A percentile compares a stretch with the other conserved stretches of the same genome.
Evolutionary conservation across 148 eudicot genomes (phyloP).

Genomic region (Dianthus caryophyllus): DNA sequence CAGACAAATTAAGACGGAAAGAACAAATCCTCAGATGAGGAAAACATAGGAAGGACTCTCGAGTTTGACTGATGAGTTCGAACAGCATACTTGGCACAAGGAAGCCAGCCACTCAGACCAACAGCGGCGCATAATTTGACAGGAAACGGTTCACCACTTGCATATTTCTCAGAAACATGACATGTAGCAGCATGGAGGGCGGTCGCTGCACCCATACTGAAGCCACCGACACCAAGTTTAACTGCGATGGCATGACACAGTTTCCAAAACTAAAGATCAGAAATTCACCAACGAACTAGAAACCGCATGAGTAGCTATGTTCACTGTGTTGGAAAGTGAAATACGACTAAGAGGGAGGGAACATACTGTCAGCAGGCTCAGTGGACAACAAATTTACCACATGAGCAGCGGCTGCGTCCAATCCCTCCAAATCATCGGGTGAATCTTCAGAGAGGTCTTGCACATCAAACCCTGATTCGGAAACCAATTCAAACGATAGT

Average conservation of each 20-base stretch:
- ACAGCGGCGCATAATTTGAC: slow-evolving; percentile 63
- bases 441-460: slow-evolving; percentile 75
- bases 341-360: slow-evolving; percentile 17
- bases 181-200: slow-evolving; percentile 76
- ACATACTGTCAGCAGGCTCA: slow-evolving; percentile 88
- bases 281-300: no score
- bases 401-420: slow-evolving; percentile 92
- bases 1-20: no score
- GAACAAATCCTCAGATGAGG: slow-evolving; percentile 7
- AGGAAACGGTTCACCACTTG: slow-evolving; percentile 52
- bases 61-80: background rate
- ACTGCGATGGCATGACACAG: slow-evolving; percentile 40
- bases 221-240: slow-evolving; percentile 90
- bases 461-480: slow-evolving; percentile 80
- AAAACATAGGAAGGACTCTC: background rate
- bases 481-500: slow-evolving; percentile 10
- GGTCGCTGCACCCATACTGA: slow-evolving; percentile 96
- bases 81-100: slow-evolving; percentile 66
- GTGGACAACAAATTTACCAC: slow-evolving; percentile 87
- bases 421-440: slow-evolving; percentile 67
- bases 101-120: slow-evolving; percentile 98
- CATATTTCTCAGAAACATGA: slow-evolving; percentile 57
- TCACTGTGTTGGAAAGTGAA: background rate
- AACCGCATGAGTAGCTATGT: background rate
- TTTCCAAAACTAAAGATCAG: background rate